phyloP scores from a whole-genome alignment of 306 rosid genomes.

The Abrus precatorius region DNA sequence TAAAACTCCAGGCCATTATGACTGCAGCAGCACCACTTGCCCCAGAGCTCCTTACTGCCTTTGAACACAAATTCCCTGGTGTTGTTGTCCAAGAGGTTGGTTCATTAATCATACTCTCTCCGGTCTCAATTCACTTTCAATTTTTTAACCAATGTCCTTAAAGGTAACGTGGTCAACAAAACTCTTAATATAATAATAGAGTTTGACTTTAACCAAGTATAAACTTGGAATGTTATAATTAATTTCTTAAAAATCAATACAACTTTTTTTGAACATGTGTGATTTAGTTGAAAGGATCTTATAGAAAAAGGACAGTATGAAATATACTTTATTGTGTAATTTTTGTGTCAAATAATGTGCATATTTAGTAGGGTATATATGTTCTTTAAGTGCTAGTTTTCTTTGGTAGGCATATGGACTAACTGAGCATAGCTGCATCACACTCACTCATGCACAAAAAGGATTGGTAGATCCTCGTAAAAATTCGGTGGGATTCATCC shows the following conservation, averaged over 20 bases:
- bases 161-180: too few species aligned
- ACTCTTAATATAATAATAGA: too few species aligned
- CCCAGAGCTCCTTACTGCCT: conserved; percentile 76
- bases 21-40: conserved; percentile 98
- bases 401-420: conserved; percentile 85
- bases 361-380: not conserved
- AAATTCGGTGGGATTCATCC: conserved; percentile 84
- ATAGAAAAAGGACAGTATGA: too few species aligned
- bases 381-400: conserved; percentile 12
- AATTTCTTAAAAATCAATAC: too few species aligned
- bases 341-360: conserved; percentile 3
- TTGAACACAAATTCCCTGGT: conserved; percentile 82
- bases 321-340: not conserved
- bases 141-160: too few species aligned
- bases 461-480: conserved; percentile 53
- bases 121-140: too few species aligned
- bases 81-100: conserved; percentile 83
- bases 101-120: not conserved
- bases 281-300: too few species aligned
- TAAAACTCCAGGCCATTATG: conserved; percentile 85
- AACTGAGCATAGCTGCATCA: conserved; percentile 95
- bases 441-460: conserved; percentile 74
- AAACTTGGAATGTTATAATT: too few species aligned
- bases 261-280: too few species aligned
- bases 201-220: too few species aligned